A percentile compares a stretch with the other conserved stretches of the same genome.
These are phyloP conservation scores for Penicillium cosmopolitanum DNA, from an alignment of 495 filamentous ascomycete genomes.

Conservation along the genomic window DNA sequence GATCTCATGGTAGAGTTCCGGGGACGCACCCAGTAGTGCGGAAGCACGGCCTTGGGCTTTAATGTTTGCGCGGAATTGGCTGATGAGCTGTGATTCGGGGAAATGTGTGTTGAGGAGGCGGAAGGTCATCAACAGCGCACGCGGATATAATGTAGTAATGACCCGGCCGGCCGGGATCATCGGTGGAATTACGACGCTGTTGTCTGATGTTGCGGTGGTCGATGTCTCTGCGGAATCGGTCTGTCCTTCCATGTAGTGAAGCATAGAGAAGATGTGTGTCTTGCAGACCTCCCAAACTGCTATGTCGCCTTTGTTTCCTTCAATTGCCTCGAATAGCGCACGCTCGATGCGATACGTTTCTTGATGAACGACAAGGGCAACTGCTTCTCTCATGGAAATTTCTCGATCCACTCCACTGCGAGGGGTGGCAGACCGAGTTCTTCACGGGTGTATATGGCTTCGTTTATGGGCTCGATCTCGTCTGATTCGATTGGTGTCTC, in stretches of 20 bases:
- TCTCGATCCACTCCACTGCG: constrained; percentile 6
- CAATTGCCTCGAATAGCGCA: constrained; percentile 31
- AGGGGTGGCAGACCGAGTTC: not conserved
- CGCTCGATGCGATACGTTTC: constrained; percentile 34
- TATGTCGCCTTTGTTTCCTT: constrained; percentile 59
- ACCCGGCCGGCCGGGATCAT: constrained; percentile 53
- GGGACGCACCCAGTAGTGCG: constrained; percentile 72
- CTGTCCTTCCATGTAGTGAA: constrained; percentile 42
- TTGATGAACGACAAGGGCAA: constrained; percentile 32
- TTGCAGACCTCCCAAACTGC: constrained; percentile 75
- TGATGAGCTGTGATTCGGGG: constrained; percentile 61
- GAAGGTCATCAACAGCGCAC: constrained; percentile 64
- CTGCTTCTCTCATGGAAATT: constrained; percentile 28
- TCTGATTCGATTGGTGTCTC: not conserved
- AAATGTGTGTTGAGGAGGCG: constrained; percentile 65
- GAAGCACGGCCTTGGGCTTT: constrained; percentile 71
- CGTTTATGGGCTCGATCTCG: not conserved
- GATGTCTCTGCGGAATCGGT: not conserved
- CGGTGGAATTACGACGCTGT: constrained; percentile 24
- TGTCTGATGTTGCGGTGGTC: not conserved
- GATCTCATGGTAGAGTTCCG: constrained; percentile 75
- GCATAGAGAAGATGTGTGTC: constrained; percentile 67
- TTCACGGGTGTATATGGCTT: not conserved
- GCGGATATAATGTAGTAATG: constrained; percentile 69
- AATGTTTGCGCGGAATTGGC: constrained; percentile 68